A percentile compares a stretch with the other conserved stretches of the same genome.
Evolutionary conservation across 2,329 filamentous ascomycete species (phyloP).

Genomic region (Intubia oerlemansii): DNA sequence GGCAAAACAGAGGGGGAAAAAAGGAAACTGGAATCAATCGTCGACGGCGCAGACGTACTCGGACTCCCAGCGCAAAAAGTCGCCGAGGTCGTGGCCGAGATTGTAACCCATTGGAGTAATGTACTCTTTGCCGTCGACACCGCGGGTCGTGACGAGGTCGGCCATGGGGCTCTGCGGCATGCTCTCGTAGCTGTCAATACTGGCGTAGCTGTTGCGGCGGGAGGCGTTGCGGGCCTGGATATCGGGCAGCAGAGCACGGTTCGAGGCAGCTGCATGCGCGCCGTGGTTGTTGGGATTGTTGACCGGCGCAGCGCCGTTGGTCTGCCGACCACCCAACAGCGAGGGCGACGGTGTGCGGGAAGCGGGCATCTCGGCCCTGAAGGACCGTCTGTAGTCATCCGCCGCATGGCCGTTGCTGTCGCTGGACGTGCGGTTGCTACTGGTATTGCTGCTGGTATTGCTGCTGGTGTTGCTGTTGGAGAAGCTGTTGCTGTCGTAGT

Average conservation of each 20-base stretch:
- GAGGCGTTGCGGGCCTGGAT: background rate
- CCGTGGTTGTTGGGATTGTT: background rate
- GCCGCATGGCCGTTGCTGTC: background rate
- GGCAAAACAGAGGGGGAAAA: background rate
- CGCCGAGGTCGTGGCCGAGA: slow-evolving; percentile 33
- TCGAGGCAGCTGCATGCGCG: no score
- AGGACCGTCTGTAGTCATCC: no score
- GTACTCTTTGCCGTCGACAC: slow-evolving; percentile 17
- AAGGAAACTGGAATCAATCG: background rate
- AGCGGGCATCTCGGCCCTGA: slow-evolving; percentile 4
- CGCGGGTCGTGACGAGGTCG: slow-evolving; percentile 20
- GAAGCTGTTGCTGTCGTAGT: background rate
- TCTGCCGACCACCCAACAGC: background rate
- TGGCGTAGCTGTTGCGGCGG: slow-evolving; percentile 5
- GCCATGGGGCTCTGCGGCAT: slow-evolving; percentile 30
- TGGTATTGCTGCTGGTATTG: background rate
- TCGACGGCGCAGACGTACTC: slow-evolving; percentile 21
- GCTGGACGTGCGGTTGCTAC: background rate
- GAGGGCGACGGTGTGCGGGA: slow-evolving; percentile 2
- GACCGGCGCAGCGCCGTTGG: background rate
- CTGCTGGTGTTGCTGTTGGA: background rate
- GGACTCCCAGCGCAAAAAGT: slow-evolving; percentile 35
- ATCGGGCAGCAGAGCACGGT: no score
- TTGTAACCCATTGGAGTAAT: slow-evolving; percentile 39
- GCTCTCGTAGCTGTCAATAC: slow-evolving; percentile 17